Conservation (phyloP, 2,329 filamentous ascomycete species). For the Aspergillus arachidicola region DNA sequence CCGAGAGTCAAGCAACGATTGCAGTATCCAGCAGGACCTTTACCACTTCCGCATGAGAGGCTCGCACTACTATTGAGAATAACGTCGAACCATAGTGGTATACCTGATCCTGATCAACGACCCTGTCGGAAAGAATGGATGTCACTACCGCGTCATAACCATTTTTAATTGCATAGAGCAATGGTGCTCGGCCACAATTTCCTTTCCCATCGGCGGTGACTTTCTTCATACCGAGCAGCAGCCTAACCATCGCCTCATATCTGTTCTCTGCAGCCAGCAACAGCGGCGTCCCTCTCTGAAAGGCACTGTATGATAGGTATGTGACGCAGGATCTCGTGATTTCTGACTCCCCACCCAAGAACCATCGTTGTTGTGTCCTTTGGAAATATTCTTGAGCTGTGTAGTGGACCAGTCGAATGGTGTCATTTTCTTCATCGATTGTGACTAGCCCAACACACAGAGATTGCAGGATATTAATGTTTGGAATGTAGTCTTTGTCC, state of each 20-base stretch:
- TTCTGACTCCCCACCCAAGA: constrained; percentile 32
- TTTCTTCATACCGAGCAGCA: background rate
- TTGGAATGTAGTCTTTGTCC: background rate
- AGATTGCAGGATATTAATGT: background rate
- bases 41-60: no score
- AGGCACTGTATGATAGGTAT: constrained; percentile 40
- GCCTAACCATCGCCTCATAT: background rate
- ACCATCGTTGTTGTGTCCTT: constrained; percentile 27
- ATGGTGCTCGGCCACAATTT: no score
- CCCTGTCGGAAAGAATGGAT: no score
- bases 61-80: no score
- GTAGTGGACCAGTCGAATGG: constrained; percentile 50
- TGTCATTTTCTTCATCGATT: constrained; percentile 38
- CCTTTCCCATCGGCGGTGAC: no score
- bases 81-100: no score
- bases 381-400: constrained; percentile 52
- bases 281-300: constrained; percentile 17
- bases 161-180: no score
- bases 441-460: background rate
- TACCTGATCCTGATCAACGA: no score
- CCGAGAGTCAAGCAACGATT: background rate
- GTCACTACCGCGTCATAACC: no score
- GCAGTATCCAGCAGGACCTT: background rate
- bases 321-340: constrained; percentile 37
- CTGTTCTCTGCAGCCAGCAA: background rate